Conservation (phyloP, 1,139 yeast genomes). For the Meyerozyma carpophila region DNA sequence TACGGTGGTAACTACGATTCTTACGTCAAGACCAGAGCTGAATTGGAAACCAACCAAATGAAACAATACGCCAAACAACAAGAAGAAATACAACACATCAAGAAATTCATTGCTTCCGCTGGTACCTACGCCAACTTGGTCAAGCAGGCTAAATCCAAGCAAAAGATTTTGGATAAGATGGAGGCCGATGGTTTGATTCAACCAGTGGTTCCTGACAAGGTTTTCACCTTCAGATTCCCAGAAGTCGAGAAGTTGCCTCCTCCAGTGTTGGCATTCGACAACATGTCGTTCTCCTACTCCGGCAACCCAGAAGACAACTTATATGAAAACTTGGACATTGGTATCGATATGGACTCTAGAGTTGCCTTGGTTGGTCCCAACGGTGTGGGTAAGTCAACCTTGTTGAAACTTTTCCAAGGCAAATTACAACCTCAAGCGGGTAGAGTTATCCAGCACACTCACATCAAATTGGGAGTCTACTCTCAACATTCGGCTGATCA, state of each 20-base stretch:
- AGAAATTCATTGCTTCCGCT: slow-evolving; percentile 97
- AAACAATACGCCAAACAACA: slow-evolving; percentile 96
- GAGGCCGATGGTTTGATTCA: slow-evolving; percentile 98
- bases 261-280: slow-evolving; percentile 96
- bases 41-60: slow-evolving; percentile 96
- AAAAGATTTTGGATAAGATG: slow-evolving; percentile 98
- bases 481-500: slow-evolving; percentile 99
- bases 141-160: slow-evolving; percentile 98
- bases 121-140: slow-evolving; percentile 99
- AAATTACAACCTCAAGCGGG: slow-evolving; percentile 83
- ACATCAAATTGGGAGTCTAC: slow-evolving; percentile 96
- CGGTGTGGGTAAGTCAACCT: slow-evolving; percentile 98
- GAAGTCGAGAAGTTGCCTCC: slow-evolving; percentile 97
- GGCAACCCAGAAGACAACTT: slow-evolving; percentile 85
- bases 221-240: slow-evolving; percentile 90
- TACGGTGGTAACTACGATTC: slow-evolving; percentile 99
- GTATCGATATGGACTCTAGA: slow-evolving; percentile 99
- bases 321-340: slow-evolving; percentile 87
- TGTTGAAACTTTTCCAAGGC: slow-evolving; percentile 96
- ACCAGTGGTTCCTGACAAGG: slow-evolving; percentile 89
- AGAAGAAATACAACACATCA: slow-evolving; percentile 97
- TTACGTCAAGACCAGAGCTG: slow-evolving; percentile 88
- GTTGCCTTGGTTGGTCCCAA: slow-evolving; percentile 98
- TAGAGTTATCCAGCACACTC: slow-evolving; percentile 95
- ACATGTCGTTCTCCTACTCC: slow-evolving; percentile 86